Evolutionary conservation across 129 eudicot genomes (phyloP).

Genomic region (Sambucus nigra): DNA sequence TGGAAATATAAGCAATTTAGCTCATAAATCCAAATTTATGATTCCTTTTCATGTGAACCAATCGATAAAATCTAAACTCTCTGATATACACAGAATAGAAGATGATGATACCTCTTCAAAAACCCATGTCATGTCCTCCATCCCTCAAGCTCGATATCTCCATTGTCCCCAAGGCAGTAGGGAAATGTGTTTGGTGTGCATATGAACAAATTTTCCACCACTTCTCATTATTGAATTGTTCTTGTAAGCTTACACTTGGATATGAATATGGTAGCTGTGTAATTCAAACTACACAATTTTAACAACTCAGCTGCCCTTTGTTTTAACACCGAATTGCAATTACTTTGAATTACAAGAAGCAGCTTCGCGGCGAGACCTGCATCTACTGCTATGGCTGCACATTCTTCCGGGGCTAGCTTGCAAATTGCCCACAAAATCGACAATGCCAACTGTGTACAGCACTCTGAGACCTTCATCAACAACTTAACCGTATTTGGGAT

Average conservation of each 20-base stretch:
- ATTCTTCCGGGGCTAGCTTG: conserved; percentile 51
- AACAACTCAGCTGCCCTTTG: conserved; percentile 54
- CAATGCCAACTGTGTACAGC: conserved; percentile 45
- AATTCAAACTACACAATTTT: conserved; percentile 63
- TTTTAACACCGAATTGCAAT: conserved; percentile 39
- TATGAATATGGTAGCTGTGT: conserved; percentile 49
- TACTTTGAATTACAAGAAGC: conserved; percentile 68
- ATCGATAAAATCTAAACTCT: conserved; percentile 4
- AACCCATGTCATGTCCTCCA: conserved; percentile 9
- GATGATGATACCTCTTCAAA: conserved; percentile 13
- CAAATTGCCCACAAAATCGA: conserved; percentile 54
- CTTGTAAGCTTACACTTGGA: conserved; percentile 66
- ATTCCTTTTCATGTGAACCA: conserved; percentile 6
- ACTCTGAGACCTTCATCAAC: conserved; percentile 50
- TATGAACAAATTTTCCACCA: conserved; percentile 7
- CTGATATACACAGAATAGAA: conserved; percentile 21
- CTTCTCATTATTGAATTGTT: conserved; percentile 47
- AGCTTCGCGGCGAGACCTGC: conserved; percentile 74
- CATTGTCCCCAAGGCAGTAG: too few relatives aligned
- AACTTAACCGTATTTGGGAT: conserved; percentile 52
- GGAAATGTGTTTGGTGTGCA: too few relatives aligned
- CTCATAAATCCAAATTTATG: conserved; percentile 14
- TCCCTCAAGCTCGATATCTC: too few relatives aligned
- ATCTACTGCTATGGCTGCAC: conserved; percentile 46
- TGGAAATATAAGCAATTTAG: too few relatives aligned